These are phyloP conservation scores for Hericium erinaceus DNA, from an alignment of 768 basidiomycete species.

Conservation along the genomic window DNA sequence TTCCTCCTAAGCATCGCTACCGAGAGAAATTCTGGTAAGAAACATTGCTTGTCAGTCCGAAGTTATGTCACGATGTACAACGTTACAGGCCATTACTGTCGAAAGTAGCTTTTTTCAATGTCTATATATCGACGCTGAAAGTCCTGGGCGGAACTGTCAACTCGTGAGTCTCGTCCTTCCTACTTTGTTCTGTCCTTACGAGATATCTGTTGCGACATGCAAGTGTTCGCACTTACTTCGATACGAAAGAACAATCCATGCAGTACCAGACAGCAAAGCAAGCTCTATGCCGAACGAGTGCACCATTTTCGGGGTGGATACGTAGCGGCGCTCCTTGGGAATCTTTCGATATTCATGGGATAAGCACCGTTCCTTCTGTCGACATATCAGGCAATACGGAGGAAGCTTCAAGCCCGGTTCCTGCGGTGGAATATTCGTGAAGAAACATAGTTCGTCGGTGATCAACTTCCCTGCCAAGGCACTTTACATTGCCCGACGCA, in stretches of 20 bases:
- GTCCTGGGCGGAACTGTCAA: constrained; percentile 6
- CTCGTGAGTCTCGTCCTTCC: not conserved
- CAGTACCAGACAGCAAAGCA: constrained; percentile 46
- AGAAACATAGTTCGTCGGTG: too few species aligned
- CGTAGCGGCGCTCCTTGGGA: constrained; percentile 45
- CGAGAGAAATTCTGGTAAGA: constrained; percentile 52
- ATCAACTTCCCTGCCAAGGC: too few species aligned
- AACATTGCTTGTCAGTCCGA: too few species aligned
- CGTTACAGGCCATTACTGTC: constrained; percentile 38
- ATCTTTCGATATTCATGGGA: constrained; percentile 27
- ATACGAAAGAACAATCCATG: constrained; percentile 30
- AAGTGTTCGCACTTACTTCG: constrained; percentile 30
- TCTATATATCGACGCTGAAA: constrained; percentile 27
- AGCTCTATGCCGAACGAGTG: constrained; percentile 31
- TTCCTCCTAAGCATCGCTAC: constrained; percentile 60
- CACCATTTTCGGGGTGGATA: constrained; percentile 58
- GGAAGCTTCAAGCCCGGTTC: too few species aligned
- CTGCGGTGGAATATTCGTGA: too few species aligned
- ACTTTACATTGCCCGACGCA: too few species aligned
- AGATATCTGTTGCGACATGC: constrained; percentile 4
- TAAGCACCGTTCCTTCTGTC: too few species aligned
- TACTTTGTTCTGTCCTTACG: too few species aligned
- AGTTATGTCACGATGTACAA: not conserved
- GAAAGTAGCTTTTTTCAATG: constrained; percentile 42
- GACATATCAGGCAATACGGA: too few species aligned